These are phyloP conservation scores for Ophiostoma sp. DNA, from an alignment of 2,329 filamentous ascomycete genomes.

Conservation along the genomic window DNA sequence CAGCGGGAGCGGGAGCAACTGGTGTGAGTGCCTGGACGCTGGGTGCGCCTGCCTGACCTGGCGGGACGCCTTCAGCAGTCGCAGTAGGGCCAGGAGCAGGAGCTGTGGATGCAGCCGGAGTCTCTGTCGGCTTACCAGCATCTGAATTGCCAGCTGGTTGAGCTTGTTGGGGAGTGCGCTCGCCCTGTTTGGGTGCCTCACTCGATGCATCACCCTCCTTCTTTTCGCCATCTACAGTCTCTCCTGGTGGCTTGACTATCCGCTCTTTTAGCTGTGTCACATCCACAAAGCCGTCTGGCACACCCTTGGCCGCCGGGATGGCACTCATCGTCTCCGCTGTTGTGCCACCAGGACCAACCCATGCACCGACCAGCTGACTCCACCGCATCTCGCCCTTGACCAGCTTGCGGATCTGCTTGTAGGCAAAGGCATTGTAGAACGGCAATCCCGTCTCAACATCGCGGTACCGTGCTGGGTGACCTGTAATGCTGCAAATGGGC, in stretches of 20 bases:
- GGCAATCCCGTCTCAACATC: conserved; percentile 82
- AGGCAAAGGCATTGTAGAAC: conserved; percentile 78
- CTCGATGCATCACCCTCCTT: background rate
- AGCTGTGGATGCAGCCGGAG: background rate
- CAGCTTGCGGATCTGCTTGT: conserved; percentile 76
- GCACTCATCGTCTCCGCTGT: background rate
- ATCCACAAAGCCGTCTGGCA: conserved; percentile 71
- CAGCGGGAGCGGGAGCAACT: background rate
- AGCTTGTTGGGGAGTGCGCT: background rate
- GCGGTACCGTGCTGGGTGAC: conserved; percentile 74
- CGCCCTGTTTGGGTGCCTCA: background rate
- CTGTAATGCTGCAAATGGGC: conserved; percentile 77
- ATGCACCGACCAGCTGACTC: conserved; percentile 79
- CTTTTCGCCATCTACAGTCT: conserved; percentile 21
- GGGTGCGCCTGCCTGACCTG: too few species aligned
- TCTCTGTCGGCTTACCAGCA: background rate
- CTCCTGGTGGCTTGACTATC: conserved; percentile 11
- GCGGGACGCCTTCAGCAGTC: too few species aligned
- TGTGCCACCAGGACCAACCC: conserved; percentile 64
- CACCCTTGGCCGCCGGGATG: conserved; percentile 68
- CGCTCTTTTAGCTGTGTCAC: conserved; percentile 29
- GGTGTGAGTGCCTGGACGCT: background rate
- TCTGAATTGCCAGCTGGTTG: background rate
- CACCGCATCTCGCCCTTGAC: conserved; percentile 74
- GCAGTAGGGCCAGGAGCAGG: background rate